Evolutionary conservation across 2,329 filamentous ascomycete genomes (phyloP).

Genomic region (Penicillium aurantiogriseum): DNA sequence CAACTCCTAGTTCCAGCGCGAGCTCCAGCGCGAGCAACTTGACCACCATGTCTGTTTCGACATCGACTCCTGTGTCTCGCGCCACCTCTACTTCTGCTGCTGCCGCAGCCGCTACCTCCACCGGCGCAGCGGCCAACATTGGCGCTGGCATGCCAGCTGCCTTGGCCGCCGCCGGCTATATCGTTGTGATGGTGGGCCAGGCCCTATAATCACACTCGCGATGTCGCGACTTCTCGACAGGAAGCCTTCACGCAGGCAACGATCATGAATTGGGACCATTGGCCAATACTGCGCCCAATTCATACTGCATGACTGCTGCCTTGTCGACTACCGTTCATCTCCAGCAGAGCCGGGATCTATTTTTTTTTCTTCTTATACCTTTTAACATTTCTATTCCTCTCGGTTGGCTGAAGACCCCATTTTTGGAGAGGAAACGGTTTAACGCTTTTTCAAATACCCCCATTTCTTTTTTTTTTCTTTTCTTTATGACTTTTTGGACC

Average conservation of each 20-base stretch:
- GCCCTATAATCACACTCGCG: constrained; percentile 29
- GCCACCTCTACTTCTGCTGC: constrained; percentile 14
- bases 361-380: constrained; percentile 20
- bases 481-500: constrained; percentile 28
- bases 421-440: constrained; percentile 24
- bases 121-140: constrained; percentile 21
- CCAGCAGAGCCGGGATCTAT: constrained; percentile 22
- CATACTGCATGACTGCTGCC: constrained; percentile 5
- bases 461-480: constrained; percentile 10
- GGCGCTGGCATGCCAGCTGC: constrained; percentile 31
- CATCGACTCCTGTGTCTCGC: constrained; percentile 22
- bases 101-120: constrained; percentile 16
- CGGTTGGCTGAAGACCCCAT: constrained; percentile 24
- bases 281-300: not conserved
- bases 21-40: not conserved
- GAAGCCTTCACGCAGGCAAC: not conserved
- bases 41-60: constrained; percentile 17
- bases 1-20: constrained; percentile 19
- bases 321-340: constrained; percentile 20
- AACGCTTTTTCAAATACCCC: constrained; percentile 34
- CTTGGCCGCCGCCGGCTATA: constrained; percentile 36
- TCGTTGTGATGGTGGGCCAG: constrained; percentile 38
- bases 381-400: constrained; percentile 19
- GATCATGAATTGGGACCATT: not conserved
- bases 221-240: not conserved